Percentiles rank a stretch among this genome's conserved stretches.
phyloP scores from a whole-genome alignment of 176 grass and related monocot species.

The Lolium rigidum region DNA sequence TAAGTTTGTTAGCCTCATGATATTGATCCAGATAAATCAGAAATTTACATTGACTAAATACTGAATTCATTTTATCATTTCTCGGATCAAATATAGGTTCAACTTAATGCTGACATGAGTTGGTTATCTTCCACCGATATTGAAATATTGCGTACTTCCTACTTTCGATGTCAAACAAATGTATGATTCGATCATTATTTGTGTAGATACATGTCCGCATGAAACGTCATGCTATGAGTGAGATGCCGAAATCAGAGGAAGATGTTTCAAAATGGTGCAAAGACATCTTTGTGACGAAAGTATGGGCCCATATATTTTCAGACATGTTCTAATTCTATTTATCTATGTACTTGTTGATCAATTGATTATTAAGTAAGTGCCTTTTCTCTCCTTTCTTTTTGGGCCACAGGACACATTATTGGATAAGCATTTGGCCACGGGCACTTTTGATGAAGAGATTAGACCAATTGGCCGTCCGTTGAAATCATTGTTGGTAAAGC shows the following conservation, averaged over 20 bases:
- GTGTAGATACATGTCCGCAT: conserved; percentile 84
- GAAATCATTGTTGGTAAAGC: conserved; percentile 89
- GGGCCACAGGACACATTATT: conserved; percentile 69
- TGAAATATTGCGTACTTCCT: background rate
- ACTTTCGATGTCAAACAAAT: background rate
- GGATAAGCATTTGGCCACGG: conserved; percentile 76
- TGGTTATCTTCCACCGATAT: background rate
- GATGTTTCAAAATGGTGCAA: conserved; percentile 30
- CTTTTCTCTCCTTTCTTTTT: background rate
- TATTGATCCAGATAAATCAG: background rate
- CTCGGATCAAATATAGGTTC: background rate
- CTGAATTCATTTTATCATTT: background rate
- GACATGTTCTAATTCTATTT: background rate
- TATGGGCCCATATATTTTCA: conserved; percentile 9
- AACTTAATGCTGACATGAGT: background rate
- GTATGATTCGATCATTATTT: background rate
- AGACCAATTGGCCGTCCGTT: conserved; percentile 74
- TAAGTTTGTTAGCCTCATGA: conserved; percentile 42
- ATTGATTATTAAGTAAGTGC: background rate
- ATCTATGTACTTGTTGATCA: background rate
- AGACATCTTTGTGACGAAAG: conserved; percentile 81
- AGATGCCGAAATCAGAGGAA: conserved; percentile 53
- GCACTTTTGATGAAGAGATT: conserved; percentile 74
- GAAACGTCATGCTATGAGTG: conserved; percentile 75
- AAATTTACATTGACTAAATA: background rate